phyloP scores from a whole-genome alignment of 495 filamentous ascomycete species.

The Bacidia gigantensis region DNA sequence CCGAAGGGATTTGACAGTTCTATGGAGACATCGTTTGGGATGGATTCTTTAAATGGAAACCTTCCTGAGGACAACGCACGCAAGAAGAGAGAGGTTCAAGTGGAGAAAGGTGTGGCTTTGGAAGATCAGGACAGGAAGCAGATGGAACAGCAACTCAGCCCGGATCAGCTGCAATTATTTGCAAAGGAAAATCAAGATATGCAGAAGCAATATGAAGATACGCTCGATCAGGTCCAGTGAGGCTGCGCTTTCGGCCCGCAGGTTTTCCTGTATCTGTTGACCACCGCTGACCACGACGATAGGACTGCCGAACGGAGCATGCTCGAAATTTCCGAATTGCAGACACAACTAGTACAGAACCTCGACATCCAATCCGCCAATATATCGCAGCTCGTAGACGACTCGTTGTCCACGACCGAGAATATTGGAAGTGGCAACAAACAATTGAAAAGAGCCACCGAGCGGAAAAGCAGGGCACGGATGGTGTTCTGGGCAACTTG shows the following conservation, averaged over 20 bases:
- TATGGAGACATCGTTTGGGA: conserved; percentile 3
- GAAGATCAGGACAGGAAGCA: conserved; percentile 31
- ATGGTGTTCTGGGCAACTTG: conserved; percentile 81
- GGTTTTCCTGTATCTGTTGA: neutral
- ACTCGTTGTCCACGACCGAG: conserved; percentile 64
- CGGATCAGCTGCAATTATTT: conserved; percentile 83
- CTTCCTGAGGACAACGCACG: neutral
- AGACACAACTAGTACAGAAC: conserved; percentile 74
- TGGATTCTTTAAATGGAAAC: neutral
- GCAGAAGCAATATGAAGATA: conserved; percentile 82
- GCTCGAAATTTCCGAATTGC: conserved; percentile 82
- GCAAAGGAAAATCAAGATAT: conserved; percentile 86
- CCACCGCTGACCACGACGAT: neutral
- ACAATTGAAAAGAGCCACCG: conserved; percentile 72
- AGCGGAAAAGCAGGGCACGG: conserved; percentile 69
- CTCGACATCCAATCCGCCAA: conserved; percentile 72
- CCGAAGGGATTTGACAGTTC: conserved; percentile 16
- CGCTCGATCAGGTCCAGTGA: conserved; percentile 82
- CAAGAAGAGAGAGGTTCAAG: neutral
- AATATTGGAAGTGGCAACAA: conserved; percentile 84
- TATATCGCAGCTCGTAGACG: conserved; percentile 77
- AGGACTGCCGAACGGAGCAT: conserved; percentile 86
- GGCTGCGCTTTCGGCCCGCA: conserved; percentile 21
- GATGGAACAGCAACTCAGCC: conserved; percentile 50
- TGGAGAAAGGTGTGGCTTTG: conserved; percentile 1